Conservation (phyloP, 371 early-diverging fungal genomes). For the Syncephalastrum contaminatum region DNA sequence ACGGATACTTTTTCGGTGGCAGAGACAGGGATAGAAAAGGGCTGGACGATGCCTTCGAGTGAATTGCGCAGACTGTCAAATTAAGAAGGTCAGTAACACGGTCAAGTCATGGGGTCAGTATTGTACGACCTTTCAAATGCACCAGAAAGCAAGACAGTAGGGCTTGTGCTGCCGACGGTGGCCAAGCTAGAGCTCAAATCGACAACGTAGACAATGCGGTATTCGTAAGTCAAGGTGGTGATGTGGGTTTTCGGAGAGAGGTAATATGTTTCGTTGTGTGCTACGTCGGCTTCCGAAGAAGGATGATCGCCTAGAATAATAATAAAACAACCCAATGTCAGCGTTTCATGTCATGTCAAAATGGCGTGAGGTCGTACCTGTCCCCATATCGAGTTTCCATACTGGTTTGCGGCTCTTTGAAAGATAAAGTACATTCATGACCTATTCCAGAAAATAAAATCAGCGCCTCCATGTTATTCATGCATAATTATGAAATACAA, state of each 20-base stretch:
- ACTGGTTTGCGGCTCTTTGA: conserved; percentile 37
- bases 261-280: conserved; percentile 24
- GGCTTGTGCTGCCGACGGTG: conserved; percentile 61
- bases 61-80: conserved; percentile 31
- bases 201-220: conserved; percentile 71
- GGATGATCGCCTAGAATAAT: not conserved
- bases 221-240: conserved; percentile 57
- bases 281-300: not conserved
- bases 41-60: conserved; percentile 42
- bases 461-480: not conserved
- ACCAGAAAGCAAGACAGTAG: conserved; percentile 54
- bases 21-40: conserved; percentile 44
- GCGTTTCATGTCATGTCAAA: not conserved
- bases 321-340: no score
- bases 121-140: conserved; percentile 52
- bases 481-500: conserved; percentile 1
- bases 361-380: conserved; percentile 1
- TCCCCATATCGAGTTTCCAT: conserved; percentile 28
- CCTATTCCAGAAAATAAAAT: conserved; percentile 10
- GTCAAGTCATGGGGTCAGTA: conserved; percentile 11
- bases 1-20: conserved; percentile 31
- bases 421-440: conserved; percentile 35
- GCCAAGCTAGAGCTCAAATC: conserved; percentile 75
- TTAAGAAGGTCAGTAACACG: conserved; percentile 4
- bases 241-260: conserved; percentile 70